These are phyloP conservation scores for Sclerotinia nivalis DNA, from an alignment of 2,329 filamentous ascomycete species.

Conservation along the genomic window DNA sequence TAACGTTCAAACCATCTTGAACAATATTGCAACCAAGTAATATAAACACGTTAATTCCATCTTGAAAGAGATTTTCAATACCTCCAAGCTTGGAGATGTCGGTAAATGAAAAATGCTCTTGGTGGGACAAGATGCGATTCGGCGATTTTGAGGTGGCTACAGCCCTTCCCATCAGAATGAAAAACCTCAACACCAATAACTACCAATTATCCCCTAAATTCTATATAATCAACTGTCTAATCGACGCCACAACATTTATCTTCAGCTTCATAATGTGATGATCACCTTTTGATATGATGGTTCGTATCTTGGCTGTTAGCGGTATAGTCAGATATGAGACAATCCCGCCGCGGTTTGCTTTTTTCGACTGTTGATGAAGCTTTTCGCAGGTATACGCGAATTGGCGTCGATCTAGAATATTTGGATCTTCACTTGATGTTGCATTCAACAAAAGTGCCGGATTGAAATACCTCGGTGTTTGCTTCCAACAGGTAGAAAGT, in stretches of 20 bases:
- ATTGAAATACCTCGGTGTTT: background rate
- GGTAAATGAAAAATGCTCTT: background rate
- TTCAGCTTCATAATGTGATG: background rate
- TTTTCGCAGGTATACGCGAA: background rate
- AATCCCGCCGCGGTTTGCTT: background rate
- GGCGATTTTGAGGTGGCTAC: background rate
- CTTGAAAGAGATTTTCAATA: background rate
- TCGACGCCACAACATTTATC: background rate
- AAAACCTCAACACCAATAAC: background rate
- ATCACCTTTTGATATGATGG: background rate
- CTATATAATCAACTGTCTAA: background rate
- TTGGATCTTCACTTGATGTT: background rate
- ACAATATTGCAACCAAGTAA: background rate
- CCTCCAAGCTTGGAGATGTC: background rate
- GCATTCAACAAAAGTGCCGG: background rate
- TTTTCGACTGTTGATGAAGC: background rate
- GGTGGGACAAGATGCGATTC: background rate
- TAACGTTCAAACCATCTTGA: background rate
- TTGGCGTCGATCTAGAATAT: background rate
- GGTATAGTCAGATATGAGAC: conserved; percentile 2
- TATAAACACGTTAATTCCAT: background rate
- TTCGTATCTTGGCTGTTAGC: background rate
- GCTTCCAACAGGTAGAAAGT: background rate
- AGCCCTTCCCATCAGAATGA: too few relatives aligned
- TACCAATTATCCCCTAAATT: background rate